A percentile compares a stretch with the other conserved stretches of the same genome.
Conservation (phyloP, 345 rosid genomes). For the Citrus sinensis region DNA sequence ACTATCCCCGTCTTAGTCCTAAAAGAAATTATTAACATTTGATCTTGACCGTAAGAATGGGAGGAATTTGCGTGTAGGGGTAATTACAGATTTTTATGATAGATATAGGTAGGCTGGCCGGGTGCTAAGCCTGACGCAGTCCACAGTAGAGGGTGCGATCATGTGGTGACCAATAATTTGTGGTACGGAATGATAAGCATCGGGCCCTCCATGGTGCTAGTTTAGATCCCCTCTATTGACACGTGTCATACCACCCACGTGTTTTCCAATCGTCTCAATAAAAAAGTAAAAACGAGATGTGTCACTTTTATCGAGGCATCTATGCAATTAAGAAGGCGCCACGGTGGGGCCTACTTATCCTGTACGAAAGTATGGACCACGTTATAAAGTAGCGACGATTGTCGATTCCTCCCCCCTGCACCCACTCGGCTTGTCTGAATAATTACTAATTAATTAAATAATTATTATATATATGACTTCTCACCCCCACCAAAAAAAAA, state of each 20-base stretch:
- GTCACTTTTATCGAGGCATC: neutral
- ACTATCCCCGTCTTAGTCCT: neutral
- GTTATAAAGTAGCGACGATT: neutral
- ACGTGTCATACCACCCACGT: neutral
- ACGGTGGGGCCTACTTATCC: neutral
- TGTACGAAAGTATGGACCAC: neutral
- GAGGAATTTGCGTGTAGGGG: neutral
- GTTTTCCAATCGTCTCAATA: neutral
- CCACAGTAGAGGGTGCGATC: neutral
- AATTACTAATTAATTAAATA: no score
- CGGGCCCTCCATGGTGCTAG: neutral
- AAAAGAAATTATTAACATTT: no score
- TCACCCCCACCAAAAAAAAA: no score
- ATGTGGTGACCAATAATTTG: neutral
- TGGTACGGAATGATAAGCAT: constrained; percentile 7
- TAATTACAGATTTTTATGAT: no score
- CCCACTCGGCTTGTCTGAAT: no score
- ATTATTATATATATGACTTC: no score
- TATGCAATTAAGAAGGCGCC: neutral
- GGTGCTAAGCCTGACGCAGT: neutral
- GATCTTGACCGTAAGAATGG: neutral
- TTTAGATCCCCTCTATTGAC: neutral
- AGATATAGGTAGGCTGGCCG: neutral
- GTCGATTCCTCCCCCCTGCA: neutral
- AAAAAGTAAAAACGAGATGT: neutral